A percentile compares a stretch with the other conserved stretches of the same genome.
Evolutionary conservation across 116 monocot genomes (phyloP).

Genomic region (Iris pallida): DNA sequence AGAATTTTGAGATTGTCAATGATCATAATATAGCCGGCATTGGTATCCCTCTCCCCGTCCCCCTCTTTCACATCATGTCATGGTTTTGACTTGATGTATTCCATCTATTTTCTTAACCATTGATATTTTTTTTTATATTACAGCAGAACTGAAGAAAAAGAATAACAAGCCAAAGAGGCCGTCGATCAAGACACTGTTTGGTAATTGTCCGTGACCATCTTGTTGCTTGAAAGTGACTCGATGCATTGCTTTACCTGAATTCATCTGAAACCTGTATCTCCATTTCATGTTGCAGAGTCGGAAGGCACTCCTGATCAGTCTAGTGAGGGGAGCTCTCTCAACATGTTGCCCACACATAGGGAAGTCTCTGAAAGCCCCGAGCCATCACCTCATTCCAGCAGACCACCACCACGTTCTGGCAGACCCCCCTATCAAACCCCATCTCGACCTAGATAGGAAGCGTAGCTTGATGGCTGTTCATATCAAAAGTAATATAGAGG

Average conservation of each 20-base stretch:
- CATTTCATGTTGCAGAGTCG: slow-evolving; percentile 21
- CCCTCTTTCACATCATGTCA: not conserved
- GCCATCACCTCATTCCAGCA: slow-evolving; percentile 59
- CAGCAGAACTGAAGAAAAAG: slow-evolving; percentile 95
- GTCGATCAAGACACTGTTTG: slow-evolving; percentile 90
- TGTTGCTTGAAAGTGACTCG: not conserved
- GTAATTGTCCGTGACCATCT: slow-evolving; percentile 26
- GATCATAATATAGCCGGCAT: slow-evolving; percentile 54
- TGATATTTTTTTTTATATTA: slow-evolving; percentile 4
- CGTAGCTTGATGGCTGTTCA: slow-evolving; percentile 24
- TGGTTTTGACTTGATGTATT: not conserved
- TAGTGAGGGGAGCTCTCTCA: slow-evolving; percentile 74
- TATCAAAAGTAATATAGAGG: slow-evolving; percentile 18
- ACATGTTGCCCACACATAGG: slow-evolving; percentile 66
- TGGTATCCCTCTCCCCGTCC: slow-evolving; percentile 20
- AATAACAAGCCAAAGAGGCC: slow-evolving; percentile 90
- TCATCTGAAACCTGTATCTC: not conserved
- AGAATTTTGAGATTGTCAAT: slow-evolving; percentile 68
- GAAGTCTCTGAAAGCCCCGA: slow-evolving; percentile 71
- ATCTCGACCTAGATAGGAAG: slow-evolving; percentile 41
- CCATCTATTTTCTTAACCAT: not conserved
- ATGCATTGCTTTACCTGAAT: too few relatives aligned
- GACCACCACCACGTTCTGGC: too few relatives aligned
- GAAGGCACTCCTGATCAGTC: slow-evolving; percentile 38
- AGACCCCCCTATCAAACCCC: slow-evolving; percentile 10